Base-by-base conservation (phyloP, 768 basidiomycete species). In the Russula abietina region DNA sequence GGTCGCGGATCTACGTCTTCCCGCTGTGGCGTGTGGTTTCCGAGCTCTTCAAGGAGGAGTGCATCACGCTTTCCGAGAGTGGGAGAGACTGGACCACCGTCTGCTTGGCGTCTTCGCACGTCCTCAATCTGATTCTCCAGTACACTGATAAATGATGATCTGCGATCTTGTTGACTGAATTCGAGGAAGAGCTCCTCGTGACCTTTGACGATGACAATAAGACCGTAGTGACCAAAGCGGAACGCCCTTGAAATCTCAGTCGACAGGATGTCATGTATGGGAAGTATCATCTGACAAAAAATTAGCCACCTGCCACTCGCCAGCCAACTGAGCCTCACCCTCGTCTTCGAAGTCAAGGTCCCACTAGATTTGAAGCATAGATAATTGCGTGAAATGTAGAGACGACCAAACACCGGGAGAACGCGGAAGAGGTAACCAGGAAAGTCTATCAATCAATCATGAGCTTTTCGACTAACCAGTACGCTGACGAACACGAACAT, bases 181-280 rank as follows among this genome's bases (percentile, higher is more conserved):
- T 99, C 97, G 69, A 98, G 89, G 78, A 99, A 99, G 11, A 98
- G 79, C 72, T 99, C 96, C 75, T 99, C 96, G 71, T 98, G 93
- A 0, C 96, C 96, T 69, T 89, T 91, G 68, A 99, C 85, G 58
- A 98, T 87, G 60, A 98, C 79, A 39, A 91, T 85, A 22, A 98
- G 81, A 30, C 96, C 96, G 69, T 89, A 83, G 70, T 93, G 93
- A 7, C 90, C 92, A 72, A 97, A 92, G 26, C 90, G 84, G 66
- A 91, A 89, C 2, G 94, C 91, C 73, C 87, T 92, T 10, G 89
- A 86, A 71, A 84, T 88, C 73, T 97, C 91, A 5, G 83, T 80
- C 12, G 91, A 82, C 46, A 98, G 77, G 43, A 98, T 83, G 73
- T 98, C 96, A 48, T 84, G 83, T 60, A 97, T 85, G 14, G 96